These are phyloP conservation scores for Apiotrichum akiyoshidainum DNA, from an alignment of 1,284 basidiomycete genomes.

Conservation along the genomic window DNA sequence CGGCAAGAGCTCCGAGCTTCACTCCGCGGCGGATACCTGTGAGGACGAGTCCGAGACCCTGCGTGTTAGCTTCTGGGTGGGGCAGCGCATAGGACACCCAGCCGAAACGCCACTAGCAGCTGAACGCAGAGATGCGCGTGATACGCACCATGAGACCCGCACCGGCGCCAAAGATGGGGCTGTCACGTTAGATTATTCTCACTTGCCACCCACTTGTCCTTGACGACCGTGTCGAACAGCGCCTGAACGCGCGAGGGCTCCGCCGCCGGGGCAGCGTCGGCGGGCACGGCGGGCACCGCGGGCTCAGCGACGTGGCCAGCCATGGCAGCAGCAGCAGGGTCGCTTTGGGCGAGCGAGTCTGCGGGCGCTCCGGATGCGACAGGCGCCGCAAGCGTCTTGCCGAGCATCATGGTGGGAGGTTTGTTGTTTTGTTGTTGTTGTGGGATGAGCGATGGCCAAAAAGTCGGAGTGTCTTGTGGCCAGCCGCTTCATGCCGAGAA, in stretches of 20 bases:
- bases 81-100: neutral
- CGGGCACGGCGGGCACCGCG: neutral
- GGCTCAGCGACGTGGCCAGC: conserved; percentile 4
- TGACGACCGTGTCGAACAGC: conserved; percentile 34
- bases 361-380: no score
- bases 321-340: conserved; percentile 4
- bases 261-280: neutral
- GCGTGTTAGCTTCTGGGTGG: conserved; percentile 8
- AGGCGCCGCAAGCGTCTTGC: neutral
- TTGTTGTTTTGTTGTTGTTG: no score
- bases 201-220: conserved; percentile 37
- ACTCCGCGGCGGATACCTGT: conserved; percentile 69
- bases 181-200: conserved; percentile 41
- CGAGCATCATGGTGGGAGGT: neutral
- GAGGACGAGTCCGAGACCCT: conserved; percentile 83
- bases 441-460: no score
- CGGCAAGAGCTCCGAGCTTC: conserved; percentile 66
- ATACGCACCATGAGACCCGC: conserved; percentile 84
- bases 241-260: conserved; percentile 5
- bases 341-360: neutral
- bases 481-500: no score
- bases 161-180: conserved; percentile 92
- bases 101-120: neutral
- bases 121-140: neutral
- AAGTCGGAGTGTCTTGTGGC: no score